Percentiles rank a stretch among this genome's conserved stretches.
These are phyloP conservation scores for Dissophora ornata DNA, from an alignment of 192 early-diverging fungal genomes.

Conservation along the genomic window DNA sequence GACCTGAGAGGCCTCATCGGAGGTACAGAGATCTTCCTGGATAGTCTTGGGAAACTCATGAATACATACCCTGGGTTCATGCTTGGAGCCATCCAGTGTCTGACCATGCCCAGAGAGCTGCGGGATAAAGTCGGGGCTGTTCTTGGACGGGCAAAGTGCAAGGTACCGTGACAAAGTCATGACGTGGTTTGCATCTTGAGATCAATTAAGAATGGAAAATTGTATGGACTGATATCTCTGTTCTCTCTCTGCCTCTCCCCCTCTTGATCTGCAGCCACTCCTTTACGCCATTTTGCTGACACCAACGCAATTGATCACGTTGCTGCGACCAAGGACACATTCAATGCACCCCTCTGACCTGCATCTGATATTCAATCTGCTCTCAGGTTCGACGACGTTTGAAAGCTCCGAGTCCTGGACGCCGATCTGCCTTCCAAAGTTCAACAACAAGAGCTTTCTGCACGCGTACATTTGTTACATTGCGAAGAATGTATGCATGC, in stretches of 20 bases:
- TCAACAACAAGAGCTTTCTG: slow-evolving; percentile 89
- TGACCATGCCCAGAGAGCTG: slow-evolving; percentile 73
- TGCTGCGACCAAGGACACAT: slow-evolving; percentile 78
- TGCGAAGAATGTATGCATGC: slow-evolving; percentile 73
- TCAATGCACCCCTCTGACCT: slow-evolving; percentile 86
- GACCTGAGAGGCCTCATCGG: slow-evolving; percentile 87
- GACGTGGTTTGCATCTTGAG: too few species aligned
- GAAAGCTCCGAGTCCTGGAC: slow-evolving; percentile 90
- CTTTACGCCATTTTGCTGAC: slow-evolving; percentile 86
- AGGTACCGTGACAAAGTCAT: slow-evolving; percentile 51
- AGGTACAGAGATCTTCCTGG: slow-evolving; percentile 86
- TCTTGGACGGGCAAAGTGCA: slow-evolving; percentile 65
- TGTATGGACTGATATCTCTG: too few species aligned
- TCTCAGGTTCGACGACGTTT: slow-evolving; percentile 80
- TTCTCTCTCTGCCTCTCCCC: too few species aligned
- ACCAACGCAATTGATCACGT: slow-evolving; percentile 78
- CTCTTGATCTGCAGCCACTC: slow-evolving; percentile 65
- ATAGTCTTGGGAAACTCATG: slow-evolving; percentile 78
- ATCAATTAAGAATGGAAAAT: too few species aligned
- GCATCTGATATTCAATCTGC: slow-evolving; percentile 85
- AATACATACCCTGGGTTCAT: slow-evolving; percentile 78
- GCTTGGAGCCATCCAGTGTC: slow-evolving; percentile 79
- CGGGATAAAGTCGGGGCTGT: slow-evolving; percentile 76
- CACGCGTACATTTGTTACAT: slow-evolving; percentile 90
- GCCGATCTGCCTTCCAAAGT: slow-evolving; percentile 92